Evolutionary conservation across 2,329 filamentous ascomycete genomes (phyloP).

Genomic region (Trichoderma atroviride): DNA sequence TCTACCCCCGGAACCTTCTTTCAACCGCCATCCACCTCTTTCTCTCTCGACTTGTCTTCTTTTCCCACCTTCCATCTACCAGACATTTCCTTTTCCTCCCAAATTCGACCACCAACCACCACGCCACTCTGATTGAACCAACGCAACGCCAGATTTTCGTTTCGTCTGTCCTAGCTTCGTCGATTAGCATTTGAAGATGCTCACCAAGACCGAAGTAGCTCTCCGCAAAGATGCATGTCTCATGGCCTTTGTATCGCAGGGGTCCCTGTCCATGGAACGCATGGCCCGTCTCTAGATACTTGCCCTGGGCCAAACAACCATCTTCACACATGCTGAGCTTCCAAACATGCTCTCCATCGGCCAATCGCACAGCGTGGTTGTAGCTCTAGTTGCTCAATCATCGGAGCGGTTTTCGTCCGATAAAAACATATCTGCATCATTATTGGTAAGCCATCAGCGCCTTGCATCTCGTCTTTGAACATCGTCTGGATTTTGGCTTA

Average conservation of each 20-base stretch:
- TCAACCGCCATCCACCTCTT: conserved; percentile 16
- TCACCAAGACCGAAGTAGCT: not conserved
- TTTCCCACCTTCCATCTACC: not conserved
- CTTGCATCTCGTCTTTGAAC: not conserved
- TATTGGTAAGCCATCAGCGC: conserved; percentile 21
- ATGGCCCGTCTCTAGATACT: not conserved
- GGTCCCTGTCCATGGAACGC: not conserved
- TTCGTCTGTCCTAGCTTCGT: not conserved
- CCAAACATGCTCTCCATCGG: not conserved
- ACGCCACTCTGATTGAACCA: not conserved
- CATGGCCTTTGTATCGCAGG: not conserved
- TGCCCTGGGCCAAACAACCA: not conserved
- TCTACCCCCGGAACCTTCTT: conserved; percentile 28
- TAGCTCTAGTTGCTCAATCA: not conserved
- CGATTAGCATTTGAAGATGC: not conserved
- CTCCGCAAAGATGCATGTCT: not conserved
- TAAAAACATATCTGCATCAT: conserved; percentile 59
- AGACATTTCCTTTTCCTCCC: not conserved
- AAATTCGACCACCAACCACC: not conserved
- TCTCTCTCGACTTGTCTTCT: conserved; percentile 14
- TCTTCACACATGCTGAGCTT: not conserved
- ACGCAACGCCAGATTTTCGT: not conserved
- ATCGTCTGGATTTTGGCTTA: conserved; percentile 44
- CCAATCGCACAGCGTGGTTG: not conserved
- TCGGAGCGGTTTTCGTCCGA: conserved; percentile 55